phyloP scores from a whole-genome alignment of 352 stramenopile species.

The Phytopythium helicoides region DNA sequence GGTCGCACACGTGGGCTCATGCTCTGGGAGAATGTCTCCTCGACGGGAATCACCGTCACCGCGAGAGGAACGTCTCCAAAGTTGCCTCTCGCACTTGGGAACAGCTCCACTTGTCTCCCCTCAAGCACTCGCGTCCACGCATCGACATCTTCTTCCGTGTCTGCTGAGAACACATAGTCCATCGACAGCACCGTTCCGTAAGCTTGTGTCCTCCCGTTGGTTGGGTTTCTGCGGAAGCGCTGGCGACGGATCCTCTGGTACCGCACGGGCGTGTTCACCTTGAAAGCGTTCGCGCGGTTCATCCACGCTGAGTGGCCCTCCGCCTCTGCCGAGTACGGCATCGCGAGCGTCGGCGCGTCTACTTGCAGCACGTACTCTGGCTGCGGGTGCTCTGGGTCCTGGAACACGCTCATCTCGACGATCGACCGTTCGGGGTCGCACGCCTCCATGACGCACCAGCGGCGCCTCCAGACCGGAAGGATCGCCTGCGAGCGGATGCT shows the following conservation, averaged over 20 bases:
- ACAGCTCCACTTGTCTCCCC: conserved; percentile 11
- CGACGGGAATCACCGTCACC: conserved; percentile 1
- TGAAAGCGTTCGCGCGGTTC: conserved; percentile 44
- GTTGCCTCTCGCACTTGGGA: background rate
- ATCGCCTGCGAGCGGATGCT: conserved; percentile 35
- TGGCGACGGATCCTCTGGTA: conserved; percentile 27
- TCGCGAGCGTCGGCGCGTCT: conserved; percentile 19
- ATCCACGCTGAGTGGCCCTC: conserved; percentile 20
- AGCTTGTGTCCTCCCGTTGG: conserved; percentile 23
- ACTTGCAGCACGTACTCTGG: conserved; percentile 50
- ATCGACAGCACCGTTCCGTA: conserved; percentile 17
- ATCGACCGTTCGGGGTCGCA: conserved; percentile 40
- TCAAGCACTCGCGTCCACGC: conserved; percentile 39
- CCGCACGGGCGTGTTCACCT: conserved; percentile 29
- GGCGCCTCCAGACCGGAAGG: conserved; percentile 53
- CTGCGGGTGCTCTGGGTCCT: conserved; percentile 24
- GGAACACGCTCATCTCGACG: conserved; percentile 57
- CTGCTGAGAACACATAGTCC: conserved; percentile 40
- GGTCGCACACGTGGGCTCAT: background rate
- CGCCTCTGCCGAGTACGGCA: conserved; percentile 16
- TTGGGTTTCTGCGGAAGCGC: conserved; percentile 33
- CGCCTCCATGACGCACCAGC: conserved; percentile 56
- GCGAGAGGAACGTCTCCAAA: background rate
- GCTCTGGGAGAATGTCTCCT: background rate
- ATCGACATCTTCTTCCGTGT: conserved; percentile 24